Evolutionary conservation across 345 rosid genomes (phyloP), one percentile per base, ranked within the genome.

Genomic region (Populus alba): DNA sequence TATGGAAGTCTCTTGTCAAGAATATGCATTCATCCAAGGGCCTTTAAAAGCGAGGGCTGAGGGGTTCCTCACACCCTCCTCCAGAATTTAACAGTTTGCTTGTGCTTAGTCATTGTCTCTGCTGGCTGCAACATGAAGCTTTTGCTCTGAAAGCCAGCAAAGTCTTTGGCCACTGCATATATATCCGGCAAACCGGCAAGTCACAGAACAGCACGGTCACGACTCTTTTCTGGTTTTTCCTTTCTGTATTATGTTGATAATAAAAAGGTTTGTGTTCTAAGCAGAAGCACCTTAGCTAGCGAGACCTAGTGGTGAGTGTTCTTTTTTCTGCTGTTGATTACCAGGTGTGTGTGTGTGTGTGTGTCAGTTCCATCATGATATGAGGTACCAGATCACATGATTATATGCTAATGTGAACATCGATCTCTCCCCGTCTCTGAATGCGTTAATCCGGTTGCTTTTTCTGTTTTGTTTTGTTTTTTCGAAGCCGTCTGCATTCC

Each of bases 171-270:
- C 74, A 80, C 74, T 75, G 80, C 84, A 75, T 39, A 82, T 25
- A 75, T 39, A 82, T 25, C 66, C 20, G 70, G 89, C 87, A 76
- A 78, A 87, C 89, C 91, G 94, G 94, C 94, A 91, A 91, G 94
- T 91, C 94, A 91, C 89, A 68, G 37, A 89, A 83, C 85, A 91
- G 94, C 92, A 74, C 91, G 37, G 20, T 39, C 18, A 67, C 5
- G 80, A 74, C 79, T 79, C 84, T 76, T 72, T 67, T 55, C 77
- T 80, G 82, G 88, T 83, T 87, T 33, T n/a, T 72, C 57, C 29
- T 78, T 59, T 53, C 67, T 29, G 15, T 25, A 9, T 29, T 25
- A 23, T 63, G 25, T 62, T 61, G 49, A 16, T 61, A 75, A 79
- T 77, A 70, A 75, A 68, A 38, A 38, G 16, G 12, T 38, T 20